Evolutionary conservation across 176 grass and related monocot species (phyloP).

Genomic region (Calamus simplicifolius): DNA sequence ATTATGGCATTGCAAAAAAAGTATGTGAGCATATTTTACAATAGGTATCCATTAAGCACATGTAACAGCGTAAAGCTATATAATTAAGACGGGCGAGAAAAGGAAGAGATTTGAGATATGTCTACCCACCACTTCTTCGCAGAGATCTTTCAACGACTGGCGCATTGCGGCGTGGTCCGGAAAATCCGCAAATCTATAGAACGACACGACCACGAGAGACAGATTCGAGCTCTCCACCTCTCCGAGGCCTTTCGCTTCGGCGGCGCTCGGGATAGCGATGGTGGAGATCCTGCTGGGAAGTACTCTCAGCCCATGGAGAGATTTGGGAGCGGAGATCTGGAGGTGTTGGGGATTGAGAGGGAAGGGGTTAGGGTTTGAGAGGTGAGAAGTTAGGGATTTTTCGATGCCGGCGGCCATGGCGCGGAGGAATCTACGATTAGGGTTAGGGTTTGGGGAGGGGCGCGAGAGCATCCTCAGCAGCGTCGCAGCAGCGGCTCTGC

Average conservation of each 20-base stretch:
- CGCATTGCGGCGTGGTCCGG: constrained; percentile 63
- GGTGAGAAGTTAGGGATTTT: constrained; percentile 2
- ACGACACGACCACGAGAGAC: constrained; percentile 65
- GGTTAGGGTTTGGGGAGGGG: constrained; percentile 1
- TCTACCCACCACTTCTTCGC: constrained; percentile 65
- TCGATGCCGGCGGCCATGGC: constrained; percentile 17
- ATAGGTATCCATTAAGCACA: no score
- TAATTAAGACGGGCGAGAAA: no score
- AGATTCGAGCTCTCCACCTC: constrained; percentile 4
- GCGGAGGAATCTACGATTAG: constrained; percentile 5
- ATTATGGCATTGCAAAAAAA: no score
- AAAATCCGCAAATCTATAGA: constrained; percentile 75
- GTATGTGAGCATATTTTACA: no score
- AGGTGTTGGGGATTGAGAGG: background rate
- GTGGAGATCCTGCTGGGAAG: constrained; percentile 24
- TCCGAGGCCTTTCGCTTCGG: background rate
- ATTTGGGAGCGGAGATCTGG: background rate
- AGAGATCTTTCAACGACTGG: constrained; percentile 64
- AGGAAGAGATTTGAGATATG: background rate
- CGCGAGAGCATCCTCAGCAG: constrained; percentile 14
- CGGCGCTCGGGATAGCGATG: background rate
- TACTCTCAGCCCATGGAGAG: background rate
- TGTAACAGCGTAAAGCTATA: background rate
- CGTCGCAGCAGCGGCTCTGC: constrained; percentile 20
- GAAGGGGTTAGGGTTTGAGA: background rate